A percentile compares a stretch with the other conserved stretches of the same genome.
Evolutionary conservation across 139 green algal species (phyloP).

Genomic region (Medakamo hakoo): DNA sequence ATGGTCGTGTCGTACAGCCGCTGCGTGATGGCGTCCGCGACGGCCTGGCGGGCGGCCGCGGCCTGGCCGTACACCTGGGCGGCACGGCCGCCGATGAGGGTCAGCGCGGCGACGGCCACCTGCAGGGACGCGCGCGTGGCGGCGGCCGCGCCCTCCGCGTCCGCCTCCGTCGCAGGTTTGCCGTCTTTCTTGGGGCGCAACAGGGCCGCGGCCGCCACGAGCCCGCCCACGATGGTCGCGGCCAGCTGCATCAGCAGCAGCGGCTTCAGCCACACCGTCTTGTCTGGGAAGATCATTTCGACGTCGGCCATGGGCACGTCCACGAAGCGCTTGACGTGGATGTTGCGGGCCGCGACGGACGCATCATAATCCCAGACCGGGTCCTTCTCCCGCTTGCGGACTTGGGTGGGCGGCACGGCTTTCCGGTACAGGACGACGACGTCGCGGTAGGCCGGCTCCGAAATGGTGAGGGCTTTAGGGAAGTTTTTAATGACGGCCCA

Average conservation of each 20-base stretch:
- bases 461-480: slow-evolving; percentile 25
- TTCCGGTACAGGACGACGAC: slow-evolving; percentile 54
- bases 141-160: background rate
- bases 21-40: slow-evolving; percentile 5
- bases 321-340: slow-evolving; percentile 51
- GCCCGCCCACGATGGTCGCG: slow-evolving; percentile 21
- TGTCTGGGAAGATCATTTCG: slow-evolving; percentile 68
- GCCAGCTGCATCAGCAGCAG: slow-evolving; percentile 27
- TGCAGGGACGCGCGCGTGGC: background rate
- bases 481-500: slow-evolving; percentile 29
- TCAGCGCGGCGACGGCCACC: slow-evolving; percentile 2
- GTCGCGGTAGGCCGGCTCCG: slow-evolving; percentile 53
- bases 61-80: slow-evolving; percentile 8
- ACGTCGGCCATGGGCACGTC: slow-evolving; percentile 58
- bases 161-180: background rate
- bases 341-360: slow-evolving; percentile 28
- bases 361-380: background rate
- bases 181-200: background rate
- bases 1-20: slow-evolving; percentile 16
- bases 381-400: slow-evolving; percentile 5
- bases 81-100: slow-evolving; percentile 11
- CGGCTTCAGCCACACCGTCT: slow-evolving; percentile 27
- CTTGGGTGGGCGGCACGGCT: slow-evolving; percentile 9
- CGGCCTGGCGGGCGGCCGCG: background rate
- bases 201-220: slow-evolving; percentile 11